A percentile compares a stretch with the other conserved stretches of the same genome.
phyloP scores from a whole-genome alignment of 352 stramenopile genomes.

The Globisporangium carolinianum region DNA sequence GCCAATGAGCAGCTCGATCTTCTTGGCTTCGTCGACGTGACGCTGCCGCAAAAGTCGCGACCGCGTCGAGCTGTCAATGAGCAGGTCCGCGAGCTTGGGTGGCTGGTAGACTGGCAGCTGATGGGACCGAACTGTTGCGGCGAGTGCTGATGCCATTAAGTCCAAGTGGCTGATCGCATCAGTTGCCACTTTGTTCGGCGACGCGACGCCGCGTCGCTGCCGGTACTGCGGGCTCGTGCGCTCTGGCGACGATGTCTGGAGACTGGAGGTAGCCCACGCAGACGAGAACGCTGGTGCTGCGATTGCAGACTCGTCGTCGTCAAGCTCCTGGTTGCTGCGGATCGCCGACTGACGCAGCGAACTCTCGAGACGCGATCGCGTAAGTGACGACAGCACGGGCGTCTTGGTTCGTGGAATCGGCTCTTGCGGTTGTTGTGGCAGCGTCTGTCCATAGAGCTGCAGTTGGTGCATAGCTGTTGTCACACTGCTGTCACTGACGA shows the following conservation, averaged over 20 bases:
- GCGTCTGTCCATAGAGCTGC: background rate
- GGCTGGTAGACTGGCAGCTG: conserved; percentile 6
- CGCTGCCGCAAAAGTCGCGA: conserved; percentile 13
- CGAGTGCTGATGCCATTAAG: too few species aligned
- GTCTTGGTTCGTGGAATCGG: background rate
- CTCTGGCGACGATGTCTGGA: background rate
- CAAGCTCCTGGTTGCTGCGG: conserved; percentile 9
- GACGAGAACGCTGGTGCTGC: background rate
- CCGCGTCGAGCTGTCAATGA: conserved; percentile 49
- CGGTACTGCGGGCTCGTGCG: background rate
- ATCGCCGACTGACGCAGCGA: conserved; percentile 9
- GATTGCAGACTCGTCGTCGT: background rate
- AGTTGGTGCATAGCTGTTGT: background rate
- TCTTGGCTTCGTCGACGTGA: conserved; percentile 46
- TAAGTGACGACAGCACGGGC: conserved; percentile 4
- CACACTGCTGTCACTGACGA: background rate
- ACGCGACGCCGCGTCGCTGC: background rate
- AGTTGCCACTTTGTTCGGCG: background rate
- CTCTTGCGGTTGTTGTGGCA: background rate
- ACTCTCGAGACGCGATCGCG: conserved; percentile 8
- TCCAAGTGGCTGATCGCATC: background rate
- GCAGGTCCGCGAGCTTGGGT: conserved; percentile 24
- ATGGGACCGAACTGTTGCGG: too few species aligned
- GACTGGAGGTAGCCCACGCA: background rate
- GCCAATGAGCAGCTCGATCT: conserved; percentile 64